These are phyloP conservation scores for Rhododendron vialii DNA, from an alignment of 148 eudicot species.

Conservation along the genomic window DNA sequence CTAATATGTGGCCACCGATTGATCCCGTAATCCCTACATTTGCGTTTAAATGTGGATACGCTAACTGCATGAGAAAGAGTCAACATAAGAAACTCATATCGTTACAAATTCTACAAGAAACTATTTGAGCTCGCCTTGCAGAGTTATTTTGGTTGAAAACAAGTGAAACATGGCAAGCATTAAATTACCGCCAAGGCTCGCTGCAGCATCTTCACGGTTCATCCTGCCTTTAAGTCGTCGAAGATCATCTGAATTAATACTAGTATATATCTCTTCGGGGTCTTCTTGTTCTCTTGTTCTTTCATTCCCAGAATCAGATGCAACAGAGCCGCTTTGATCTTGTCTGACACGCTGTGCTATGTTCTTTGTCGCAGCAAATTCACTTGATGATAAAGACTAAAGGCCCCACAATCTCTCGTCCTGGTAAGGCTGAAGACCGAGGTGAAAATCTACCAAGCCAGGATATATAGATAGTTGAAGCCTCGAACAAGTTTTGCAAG, in stretches of 20 bases:
- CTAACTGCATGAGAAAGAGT: too few species aligned
- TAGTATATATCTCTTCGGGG: too few species aligned
- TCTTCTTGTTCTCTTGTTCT: too few species aligned
- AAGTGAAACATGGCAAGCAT: background rate
- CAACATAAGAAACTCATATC: background rate
- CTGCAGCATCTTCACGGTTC: conserved; percentile 20
- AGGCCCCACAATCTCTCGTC: background rate
- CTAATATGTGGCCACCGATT: too few species aligned
- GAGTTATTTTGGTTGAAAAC: background rate
- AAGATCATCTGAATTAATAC: conserved; percentile 34
- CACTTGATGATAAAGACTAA: background rate
- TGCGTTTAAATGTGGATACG: too few species aligned
- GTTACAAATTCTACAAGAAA: background rate
- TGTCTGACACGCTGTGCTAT: conserved; percentile 15
- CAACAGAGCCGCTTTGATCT: conserved; percentile 15
- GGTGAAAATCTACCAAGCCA: background rate
- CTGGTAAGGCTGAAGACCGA: background rate
- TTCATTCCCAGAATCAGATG: background rate
- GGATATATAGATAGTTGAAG: background rate
- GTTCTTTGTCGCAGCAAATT: background rate
- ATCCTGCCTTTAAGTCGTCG: conserved; percentile 54
- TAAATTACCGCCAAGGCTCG: background rate
- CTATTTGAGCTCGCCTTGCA: background rate
- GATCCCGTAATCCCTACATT: too few species aligned
- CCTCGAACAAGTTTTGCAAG: background rate